These are phyloP conservation scores for Purpureocillium lavendulum DNA, from an alignment of 2,329 filamentous ascomycete genomes.

Conservation along the genomic window DNA sequence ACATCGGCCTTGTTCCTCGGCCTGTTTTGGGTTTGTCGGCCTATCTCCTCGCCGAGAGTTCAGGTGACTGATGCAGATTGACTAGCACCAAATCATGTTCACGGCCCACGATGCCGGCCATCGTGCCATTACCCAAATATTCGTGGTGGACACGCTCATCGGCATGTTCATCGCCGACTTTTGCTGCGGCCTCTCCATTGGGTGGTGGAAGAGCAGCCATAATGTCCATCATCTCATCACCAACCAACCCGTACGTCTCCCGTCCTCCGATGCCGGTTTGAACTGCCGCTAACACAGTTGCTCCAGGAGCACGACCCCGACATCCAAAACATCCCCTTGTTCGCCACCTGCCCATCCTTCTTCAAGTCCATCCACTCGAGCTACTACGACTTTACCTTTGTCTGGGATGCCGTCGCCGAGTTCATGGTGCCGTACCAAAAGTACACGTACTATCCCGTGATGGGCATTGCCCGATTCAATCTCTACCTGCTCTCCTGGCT, in stretches of 20 bases:
- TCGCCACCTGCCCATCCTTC: constrained; percentile 58
- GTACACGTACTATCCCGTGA: constrained; percentile 61
- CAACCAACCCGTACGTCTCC: constrained; percentile 41
- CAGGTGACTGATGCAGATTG: constrained; percentile 8
- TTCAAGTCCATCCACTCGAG: constrained; percentile 54
- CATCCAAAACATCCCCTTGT: constrained; percentile 60
- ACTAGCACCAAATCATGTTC: constrained; percentile 60
- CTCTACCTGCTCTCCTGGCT: constrained; percentile 60
- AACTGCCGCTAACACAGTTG: no score
- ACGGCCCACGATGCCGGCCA: constrained; percentile 59
- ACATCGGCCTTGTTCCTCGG: constrained; percentile 51
- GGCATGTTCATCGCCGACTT: constrained; percentile 57
- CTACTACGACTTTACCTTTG: constrained; percentile 58
- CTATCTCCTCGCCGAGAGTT: neutral
- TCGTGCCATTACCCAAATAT: constrained; percentile 52
- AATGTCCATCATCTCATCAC: constrained; percentile 62
- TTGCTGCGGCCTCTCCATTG: constrained; percentile 56
- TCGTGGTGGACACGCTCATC: constrained; percentile 49
- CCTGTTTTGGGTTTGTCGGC: constrained; percentile 45
- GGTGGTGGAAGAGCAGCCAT: constrained; percentile 64
- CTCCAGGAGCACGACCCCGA: constrained; percentile 46
- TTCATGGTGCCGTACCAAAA: constrained; percentile 52
- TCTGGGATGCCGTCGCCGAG: constrained; percentile 53
- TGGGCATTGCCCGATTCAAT: constrained; percentile 64
- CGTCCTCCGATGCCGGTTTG: no score